Evolutionary conservation across 169 alveolate species (phyloP).

Genomic region (Plasmodium billcollinsi): DNA sequence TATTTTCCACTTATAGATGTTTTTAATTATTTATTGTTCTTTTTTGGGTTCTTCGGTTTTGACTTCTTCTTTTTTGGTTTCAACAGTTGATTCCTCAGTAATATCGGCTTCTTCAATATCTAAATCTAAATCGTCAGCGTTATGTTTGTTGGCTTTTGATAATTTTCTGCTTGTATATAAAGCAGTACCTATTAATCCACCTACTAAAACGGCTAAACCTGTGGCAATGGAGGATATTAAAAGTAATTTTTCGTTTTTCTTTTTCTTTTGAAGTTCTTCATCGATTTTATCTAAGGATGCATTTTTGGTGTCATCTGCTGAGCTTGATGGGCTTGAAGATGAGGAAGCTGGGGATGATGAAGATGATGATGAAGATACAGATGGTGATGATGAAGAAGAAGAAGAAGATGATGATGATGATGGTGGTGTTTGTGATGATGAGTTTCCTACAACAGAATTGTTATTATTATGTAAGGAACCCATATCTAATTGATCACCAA

Average conservation of each 20-base stretch:
- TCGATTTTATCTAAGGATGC: conserved; percentile 30
- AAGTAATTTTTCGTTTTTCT: conserved; percentile 20
- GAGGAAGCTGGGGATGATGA: conserved; percentile 32
- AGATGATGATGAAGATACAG: background rate
- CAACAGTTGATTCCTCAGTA: background rate
- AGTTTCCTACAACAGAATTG: too few relatives aligned
- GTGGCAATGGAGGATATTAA: conserved; percentile 32
- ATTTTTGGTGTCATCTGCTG: conserved; percentile 15
- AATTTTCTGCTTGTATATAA: conserved; percentile 8
- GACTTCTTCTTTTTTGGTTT: background rate
- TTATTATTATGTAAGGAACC: background rate
- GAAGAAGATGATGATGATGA: background rate
- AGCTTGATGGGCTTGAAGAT: conserved; percentile 5
- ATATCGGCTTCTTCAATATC: too few relatives aligned
- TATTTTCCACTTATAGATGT: too few relatives aligned
- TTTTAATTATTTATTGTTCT: too few relatives aligned
- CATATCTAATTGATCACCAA: conserved; percentile 17
- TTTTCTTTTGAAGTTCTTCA: conserved; percentile 28
- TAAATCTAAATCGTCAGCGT: too few relatives aligned
- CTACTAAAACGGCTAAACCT: conserved; percentile 21
- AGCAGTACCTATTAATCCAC: conserved; percentile 27
- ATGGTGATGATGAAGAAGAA: conserved; percentile 7
- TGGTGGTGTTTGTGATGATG: too few relatives aligned
- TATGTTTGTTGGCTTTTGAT: background rate
- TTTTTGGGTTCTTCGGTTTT: background rate